A percentile compares a stretch with the other conserved stretches of the same genome.
Evolutionary conservation across 1,284 basidiomycete genomes (phyloP).

Genomic region (Cutaneotrichosporon spelunceum): DNA sequence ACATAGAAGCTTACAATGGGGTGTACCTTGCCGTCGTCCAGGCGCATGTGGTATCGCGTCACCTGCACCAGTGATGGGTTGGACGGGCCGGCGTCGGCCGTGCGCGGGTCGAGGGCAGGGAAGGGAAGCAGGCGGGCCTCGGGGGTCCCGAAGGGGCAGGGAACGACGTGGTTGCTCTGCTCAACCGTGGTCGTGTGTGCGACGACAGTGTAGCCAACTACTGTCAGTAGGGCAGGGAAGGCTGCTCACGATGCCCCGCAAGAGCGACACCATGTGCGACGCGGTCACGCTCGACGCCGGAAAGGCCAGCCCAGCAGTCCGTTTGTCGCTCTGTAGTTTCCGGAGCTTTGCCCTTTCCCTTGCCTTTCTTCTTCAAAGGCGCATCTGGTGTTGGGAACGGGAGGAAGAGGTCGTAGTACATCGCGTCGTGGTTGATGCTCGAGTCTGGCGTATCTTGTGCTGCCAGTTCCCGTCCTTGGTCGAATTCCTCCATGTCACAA

Average conservation of each 20-base stretch:
- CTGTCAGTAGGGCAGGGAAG: background rate
- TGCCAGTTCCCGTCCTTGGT: too few relatives aligned
- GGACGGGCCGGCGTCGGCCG: constrained; percentile 7
- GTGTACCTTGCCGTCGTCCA: constrained; percentile 47
- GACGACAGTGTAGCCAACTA: constrained; percentile 49
- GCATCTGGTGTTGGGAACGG: constrained; percentile 40
- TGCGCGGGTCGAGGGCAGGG: constrained; percentile 44
- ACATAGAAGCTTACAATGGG: constrained; percentile 35
- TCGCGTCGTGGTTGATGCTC: constrained; percentile 9
- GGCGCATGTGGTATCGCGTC: constrained; percentile 43
- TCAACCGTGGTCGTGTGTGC: constrained; percentile 38
- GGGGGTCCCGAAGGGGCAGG: constrained; percentile 36
- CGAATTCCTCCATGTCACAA: background rate
- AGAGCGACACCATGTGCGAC: constrained; percentile 37
- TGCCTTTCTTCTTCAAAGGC: constrained; percentile 26
- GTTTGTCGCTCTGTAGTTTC: background rate
- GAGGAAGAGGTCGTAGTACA: constrained; percentile 51
- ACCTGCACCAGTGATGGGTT: constrained; percentile 43
- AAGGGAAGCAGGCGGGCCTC: constrained; percentile 32
- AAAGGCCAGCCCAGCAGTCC: constrained; percentile 44
- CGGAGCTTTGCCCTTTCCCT: constrained; percentile 40
- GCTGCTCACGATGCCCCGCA: constrained; percentile 42
- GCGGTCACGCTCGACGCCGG: constrained; percentile 33
- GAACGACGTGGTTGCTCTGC: constrained; percentile 33
- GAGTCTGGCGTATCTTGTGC: too few relatives aligned